Evolutionary conservation across 192 early-diverging fungal genomes (phyloP), one percentile per base, ranked within the genome.

Genomic region (Coemansia sp.): DNA sequence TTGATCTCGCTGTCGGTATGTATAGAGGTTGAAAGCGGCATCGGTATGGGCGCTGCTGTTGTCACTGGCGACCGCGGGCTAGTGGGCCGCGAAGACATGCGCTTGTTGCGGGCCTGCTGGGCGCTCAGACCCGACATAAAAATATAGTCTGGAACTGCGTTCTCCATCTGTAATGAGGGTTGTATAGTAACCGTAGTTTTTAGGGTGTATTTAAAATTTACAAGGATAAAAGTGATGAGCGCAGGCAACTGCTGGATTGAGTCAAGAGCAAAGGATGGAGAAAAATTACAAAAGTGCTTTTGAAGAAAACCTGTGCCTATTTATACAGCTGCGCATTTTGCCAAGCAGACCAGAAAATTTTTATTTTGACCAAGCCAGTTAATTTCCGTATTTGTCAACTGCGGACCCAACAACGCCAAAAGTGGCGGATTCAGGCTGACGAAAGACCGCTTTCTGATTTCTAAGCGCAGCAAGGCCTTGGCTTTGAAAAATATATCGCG

Each of bases 121-220:
- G 80, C 80, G 42, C 64, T 64, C 57, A 82, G 49, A 17, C 74
- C 80, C 14, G 80, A 82, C 61, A 71, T 70, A 25, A 82, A 73
- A 18, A 82, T 73, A 34, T 73, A 82, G 57, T 82, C 80, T 18
- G 80, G 80, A 2, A 82, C 71, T 11, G 60, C 42, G 55, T 29
- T 60, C 32, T 76, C 64, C 78, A 80, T 80, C 17, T 45, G 3
- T 12, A 16, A 45, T 12, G 5, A 45, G 42, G 0, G 42, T 12
- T 45, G 22, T 45, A 16, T 45, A 45, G 42, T 12, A 16, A 16
- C 7, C 17, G 42, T 22, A 22, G 22, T 14, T 22, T 5, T 22
- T 25, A 54, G 3, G 42, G 22, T 25, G 22, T 25, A 8, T 8
- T 5, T 12, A 16, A 16, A 16, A 45, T 12, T 17, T 56, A 56